Evolutionary conservation across 768 basidiomycete genomes (phyloP), one percentile per base, ranked within the genome.

Genomic region (Gautieria morchelliformis): DNA sequence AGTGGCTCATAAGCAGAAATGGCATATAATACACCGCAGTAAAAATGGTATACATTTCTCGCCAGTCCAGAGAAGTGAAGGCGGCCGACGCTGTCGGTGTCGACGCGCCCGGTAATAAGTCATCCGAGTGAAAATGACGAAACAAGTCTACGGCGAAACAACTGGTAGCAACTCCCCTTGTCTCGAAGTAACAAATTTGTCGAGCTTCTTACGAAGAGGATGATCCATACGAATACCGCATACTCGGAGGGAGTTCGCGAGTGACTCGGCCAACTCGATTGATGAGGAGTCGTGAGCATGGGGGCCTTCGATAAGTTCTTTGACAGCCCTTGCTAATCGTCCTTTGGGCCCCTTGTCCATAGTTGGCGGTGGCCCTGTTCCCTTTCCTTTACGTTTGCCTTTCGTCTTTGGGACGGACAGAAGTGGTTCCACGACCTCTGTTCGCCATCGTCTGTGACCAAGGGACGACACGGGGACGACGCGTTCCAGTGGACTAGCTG

Each of bases 361-460:
- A 27, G 37, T 50, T 35, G 45, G 30, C 39, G 71, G 68, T 37
- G 75, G 71, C 20, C 68, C 59, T 7, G 74, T 58, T 54, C 71
- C 66, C 68, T 83, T 80, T 59, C 74, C 78, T 63, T 75, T 79
- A 53, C 68, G 68, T 71, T 79, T 74, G 58, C 67, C 69, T 61
- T 82, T 82, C 60, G 77, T 64, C 69, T 83, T 87, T n/a, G 87
- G 87, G 39, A 80, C 75, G 20, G 79, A 75, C 52, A 89, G 71
- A 33, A 89, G 66, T 20, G 83, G 84, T 61, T 88, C 87, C 56
- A 88, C 71, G 61, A 87, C 76, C 65, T 88, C 86, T 42, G 76
- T 79, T 64, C 87, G 78, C 65, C 89, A 89, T 44, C 84, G 77
- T 45, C 87, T 80, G 67, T 80, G 75, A 48, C 85, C 87, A 47